Conservation (phyloP, 108 stramenopile genomes). For the Fistulifera solaris region DNA sequence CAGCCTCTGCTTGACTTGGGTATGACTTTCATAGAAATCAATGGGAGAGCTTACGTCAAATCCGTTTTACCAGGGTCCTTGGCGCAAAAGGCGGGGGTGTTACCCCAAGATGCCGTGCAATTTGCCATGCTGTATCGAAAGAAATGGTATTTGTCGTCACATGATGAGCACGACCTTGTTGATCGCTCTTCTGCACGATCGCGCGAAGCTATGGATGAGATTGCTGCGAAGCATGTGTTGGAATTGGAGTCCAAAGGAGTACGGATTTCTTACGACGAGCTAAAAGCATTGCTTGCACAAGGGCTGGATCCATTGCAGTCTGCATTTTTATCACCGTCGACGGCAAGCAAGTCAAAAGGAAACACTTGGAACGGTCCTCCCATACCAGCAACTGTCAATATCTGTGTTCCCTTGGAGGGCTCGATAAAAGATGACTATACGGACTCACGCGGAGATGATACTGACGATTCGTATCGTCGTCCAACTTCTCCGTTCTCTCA, state of each 20-base stretch:
- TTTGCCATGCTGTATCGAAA: constrained; percentile 55
- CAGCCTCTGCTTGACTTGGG: constrained; percentile 29
- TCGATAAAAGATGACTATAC: not conserved
- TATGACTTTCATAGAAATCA: constrained; percentile 73
- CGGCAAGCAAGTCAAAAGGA: not conserved
- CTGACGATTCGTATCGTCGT: not conserved
- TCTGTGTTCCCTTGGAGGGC: constrained; percentile 8
- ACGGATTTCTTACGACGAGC: constrained; percentile 57
- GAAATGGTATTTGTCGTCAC: constrained; percentile 12
- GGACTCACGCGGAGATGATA: not conserved
- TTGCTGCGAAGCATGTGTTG: constrained; percentile 37
- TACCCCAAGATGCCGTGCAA: constrained; percentile 64
- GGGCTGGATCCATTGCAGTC: constrained; percentile 16
- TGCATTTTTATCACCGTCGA: constrained; percentile 14
- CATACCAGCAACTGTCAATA: constrained; percentile 14
- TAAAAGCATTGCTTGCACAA: constrained; percentile 25
- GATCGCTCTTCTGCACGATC: not conserved
- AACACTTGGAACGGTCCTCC: constrained; percentile 11
- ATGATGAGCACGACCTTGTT: too few relatives aligned
- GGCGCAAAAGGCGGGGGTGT: constrained; percentile 49
- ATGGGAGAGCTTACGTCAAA: constrained; percentile 67
- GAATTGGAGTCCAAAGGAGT: constrained; percentile 61
- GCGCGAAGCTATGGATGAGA: not conserved
- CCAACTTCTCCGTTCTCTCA: constrained; percentile 11
- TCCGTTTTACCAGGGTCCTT: constrained; percentile 34